These are phyloP conservation scores for Rhodofomes roseus DNA, from an alignment of 1,284 basidiomycete genomes.

Conservation along the genomic window DNA sequence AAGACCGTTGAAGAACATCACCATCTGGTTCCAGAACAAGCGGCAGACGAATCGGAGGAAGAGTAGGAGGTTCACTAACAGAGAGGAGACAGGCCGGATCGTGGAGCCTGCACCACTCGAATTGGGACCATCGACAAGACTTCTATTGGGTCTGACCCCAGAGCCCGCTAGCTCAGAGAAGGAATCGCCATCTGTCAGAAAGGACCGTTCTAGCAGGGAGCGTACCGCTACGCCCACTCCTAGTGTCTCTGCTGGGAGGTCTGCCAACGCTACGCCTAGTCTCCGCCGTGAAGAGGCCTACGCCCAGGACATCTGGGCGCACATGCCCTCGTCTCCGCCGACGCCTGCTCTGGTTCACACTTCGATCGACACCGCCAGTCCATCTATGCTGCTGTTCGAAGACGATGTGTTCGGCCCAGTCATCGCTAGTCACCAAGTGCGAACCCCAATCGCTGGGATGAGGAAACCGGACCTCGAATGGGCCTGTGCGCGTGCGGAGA, in stretches of 20 bases:
- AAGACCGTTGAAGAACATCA: conserved; percentile 26
- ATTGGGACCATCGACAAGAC: not conserved
- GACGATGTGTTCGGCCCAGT: not conserved
- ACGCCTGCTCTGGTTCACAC: not conserved
- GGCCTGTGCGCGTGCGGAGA: conserved; percentile 40
- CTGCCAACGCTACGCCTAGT: not conserved
- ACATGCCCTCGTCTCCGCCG: not conserved
- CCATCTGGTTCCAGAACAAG: conserved; percentile 31
- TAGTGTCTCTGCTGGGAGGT: not conserved
- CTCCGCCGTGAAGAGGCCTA: not conserved
- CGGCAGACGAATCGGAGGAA: conserved; percentile 20
- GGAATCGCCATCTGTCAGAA: not conserved
- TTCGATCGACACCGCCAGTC: not conserved
- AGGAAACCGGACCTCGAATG: conserved; percentile 38
- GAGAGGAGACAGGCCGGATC: not conserved
- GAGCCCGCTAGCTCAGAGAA: not conserved
- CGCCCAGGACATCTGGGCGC: not conserved
- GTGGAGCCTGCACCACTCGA: not conserved
- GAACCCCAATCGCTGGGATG: not conserved
- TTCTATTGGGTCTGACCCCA: conserved; percentile 3
- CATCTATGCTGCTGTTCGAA: conserved; percentile 1
- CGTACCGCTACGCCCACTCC: not conserved
- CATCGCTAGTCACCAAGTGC: not conserved
- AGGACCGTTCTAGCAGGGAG: not conserved
- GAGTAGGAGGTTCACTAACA: not conserved